Conservation (phyloP, 768 basidiomycete genomes). For the Suillus lakei region DNA sequence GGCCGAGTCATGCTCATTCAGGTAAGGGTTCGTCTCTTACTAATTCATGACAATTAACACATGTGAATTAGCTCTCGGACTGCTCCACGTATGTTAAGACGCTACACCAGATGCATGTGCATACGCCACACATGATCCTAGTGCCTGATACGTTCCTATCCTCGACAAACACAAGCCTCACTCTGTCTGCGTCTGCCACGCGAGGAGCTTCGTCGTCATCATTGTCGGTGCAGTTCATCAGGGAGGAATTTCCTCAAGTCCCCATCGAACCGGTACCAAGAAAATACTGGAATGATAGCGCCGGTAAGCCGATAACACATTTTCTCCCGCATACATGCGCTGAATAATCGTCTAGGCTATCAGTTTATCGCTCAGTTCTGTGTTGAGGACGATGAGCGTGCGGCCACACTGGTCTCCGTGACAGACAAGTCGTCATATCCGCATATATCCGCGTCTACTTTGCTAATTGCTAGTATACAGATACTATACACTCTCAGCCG, state of each 20-base stretch:
- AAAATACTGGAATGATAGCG: conserved; percentile 85
- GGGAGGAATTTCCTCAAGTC: conserved; percentile 72
- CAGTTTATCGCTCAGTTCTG: conserved; percentile 81
- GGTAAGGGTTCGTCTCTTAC: conserved; percentile 43
- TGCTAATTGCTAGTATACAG: conserved; percentile 42
- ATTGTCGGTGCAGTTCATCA: conserved; percentile 71
- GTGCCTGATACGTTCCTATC: conserved; percentile 85
- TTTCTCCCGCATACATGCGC: not conserved
- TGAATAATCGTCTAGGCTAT: conserved; percentile 38
- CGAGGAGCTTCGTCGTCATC: conserved; percentile 55
- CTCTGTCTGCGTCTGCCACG: conserved; percentile 38
- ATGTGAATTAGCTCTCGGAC: conserved; percentile 67
- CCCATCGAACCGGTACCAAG: conserved; percentile 74
- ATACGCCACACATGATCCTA: conserved; percentile 70
- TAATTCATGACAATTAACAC: conserved; percentile 7
- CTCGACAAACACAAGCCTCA: conserved; percentile 50
- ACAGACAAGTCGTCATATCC: conserved; percentile 73
- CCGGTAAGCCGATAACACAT: conserved; percentile 48
- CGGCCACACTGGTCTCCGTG: conserved; percentile 77
- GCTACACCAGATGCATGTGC: conserved; percentile 82
- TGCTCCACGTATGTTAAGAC: conserved; percentile 90
- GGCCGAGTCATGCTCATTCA: conserved; percentile 80
- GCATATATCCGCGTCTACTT: not conserved
- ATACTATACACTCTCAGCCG: conserved; percentile 88
- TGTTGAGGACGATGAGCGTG: conserved; percentile 80